These are phyloP conservation scores for Mortierella sp. DNA, from an alignment of 371 early-diverging fungal genomes.

Conservation along the genomic window DNA sequence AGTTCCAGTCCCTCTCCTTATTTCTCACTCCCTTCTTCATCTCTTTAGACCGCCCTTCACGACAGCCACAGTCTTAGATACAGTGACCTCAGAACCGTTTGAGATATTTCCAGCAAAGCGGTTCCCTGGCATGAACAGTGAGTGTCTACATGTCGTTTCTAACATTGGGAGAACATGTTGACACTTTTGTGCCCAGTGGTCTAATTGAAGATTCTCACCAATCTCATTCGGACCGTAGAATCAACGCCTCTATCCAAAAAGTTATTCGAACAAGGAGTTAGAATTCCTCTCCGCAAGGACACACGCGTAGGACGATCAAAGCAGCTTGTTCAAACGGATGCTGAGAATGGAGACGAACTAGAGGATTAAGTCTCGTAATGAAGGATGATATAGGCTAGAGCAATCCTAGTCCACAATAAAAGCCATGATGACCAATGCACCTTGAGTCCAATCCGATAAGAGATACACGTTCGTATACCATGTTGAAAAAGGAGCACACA, in stretches of 20 bases:
- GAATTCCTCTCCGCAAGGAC: constrained; percentile 88
- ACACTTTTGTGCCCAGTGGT: background rate
- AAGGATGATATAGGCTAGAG: too few relatives aligned
- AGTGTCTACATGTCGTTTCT: constrained; percentile 2
- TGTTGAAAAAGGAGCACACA: too few relatives aligned
- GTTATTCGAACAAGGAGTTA: constrained; percentile 88
- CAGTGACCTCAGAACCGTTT: constrained; percentile 65
- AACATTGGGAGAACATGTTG: too few relatives aligned
- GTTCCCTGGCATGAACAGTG: constrained; percentile 76
- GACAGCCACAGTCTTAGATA: constrained; percentile 65
- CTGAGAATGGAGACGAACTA: constrained; percentile 8
- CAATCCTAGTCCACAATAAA: too few relatives aligned
- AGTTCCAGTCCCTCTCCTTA: background rate
- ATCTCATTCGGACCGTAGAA: constrained; percentile 56
- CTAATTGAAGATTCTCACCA: background rate
- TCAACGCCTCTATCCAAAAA: constrained; percentile 83
- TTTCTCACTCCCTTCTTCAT: background rate
- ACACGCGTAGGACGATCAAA: constrained; percentile 26
- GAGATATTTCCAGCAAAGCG: constrained; percentile 70
- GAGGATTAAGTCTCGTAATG: constrained; percentile 25
- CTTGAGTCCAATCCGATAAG: too few relatives aligned
- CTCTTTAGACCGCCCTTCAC: constrained; percentile 56
- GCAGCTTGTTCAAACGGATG: constrained; percentile 18
- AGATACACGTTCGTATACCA: too few relatives aligned
- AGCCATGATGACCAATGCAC: too few relatives aligned